Evolutionary conservation across 805 yeast genomes (phyloP), one percentile per base, ranked within the genome.

Genomic region (Kuraishia floccosa): DNA sequence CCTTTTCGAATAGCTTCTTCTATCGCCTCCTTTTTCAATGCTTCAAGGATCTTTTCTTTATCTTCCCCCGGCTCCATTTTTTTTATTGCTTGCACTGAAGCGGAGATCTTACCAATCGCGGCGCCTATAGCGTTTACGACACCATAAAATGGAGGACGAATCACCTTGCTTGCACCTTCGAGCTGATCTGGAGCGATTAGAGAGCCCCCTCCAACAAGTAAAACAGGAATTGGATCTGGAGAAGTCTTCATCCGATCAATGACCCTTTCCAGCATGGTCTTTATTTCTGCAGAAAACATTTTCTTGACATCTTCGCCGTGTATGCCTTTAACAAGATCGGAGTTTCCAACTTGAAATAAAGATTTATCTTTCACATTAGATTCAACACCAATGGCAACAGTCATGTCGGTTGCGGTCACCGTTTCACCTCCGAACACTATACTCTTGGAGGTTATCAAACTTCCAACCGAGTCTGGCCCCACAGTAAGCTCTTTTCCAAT

Each of bases 101-200:
- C 44, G 17, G 68, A 57, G 4, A 65, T 47, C 36, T 63, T 63
- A 16, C 65, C 67, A 45, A 63, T 42, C 4, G 69, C 69, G 17
- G 71, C 68, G 27, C 70, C 71, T 31, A 66, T 62, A 3, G 72
- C 73, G 46, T 66, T 66, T 5, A 70, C 70, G 31, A 63, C 66
- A 24, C 54, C 52, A 41, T 44, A 55, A 36, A 37, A 63, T 19
- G 59, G 58, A 3, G 69, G 69, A 30, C 58, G 46, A 27, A 62
- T 41, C 6, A 66, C 63, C 25, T 50, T 45, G 2, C 64, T 55
- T 5, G 65, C 63, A 17, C 71, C 70, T 10, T 52, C 50, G 10
- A 62, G 32, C n/a, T 22, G 20, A 6, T 43, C 41, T 3, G 65
- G 63, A 12, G 56, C 57, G 32, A 66, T 60, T 34, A 66, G 55